These are phyloP conservation scores for Pseudogymnoascus sp. DNA, from an alignment of 2,329 filamentous ascomycete species.

Conservation along the genomic window DNA sequence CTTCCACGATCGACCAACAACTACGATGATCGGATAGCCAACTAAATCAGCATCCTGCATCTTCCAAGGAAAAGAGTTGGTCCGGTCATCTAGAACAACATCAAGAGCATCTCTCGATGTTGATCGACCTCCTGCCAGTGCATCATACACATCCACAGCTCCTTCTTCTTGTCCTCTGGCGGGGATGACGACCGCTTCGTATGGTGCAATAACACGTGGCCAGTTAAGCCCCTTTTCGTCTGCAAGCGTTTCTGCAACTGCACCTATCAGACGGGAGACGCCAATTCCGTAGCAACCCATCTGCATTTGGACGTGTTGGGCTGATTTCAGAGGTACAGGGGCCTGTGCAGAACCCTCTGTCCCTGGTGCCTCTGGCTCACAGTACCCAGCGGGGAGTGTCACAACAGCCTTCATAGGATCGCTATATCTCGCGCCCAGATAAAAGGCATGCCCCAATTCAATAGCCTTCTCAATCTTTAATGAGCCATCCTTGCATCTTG, in stretches of 20 bases:
- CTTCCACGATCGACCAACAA: slow-evolving; percentile 67
- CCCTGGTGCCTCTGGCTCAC: slow-evolving; percentile 1
- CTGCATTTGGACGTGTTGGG: slow-evolving; percentile 52
- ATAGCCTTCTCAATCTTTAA: slow-evolving; percentile 67
- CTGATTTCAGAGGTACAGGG: background rate
- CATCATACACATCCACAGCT: slow-evolving; percentile 57
- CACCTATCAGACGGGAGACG: slow-evolving; percentile 81
- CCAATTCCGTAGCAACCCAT: slow-evolving; percentile 99
- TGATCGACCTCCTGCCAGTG: slow-evolving; percentile 32
- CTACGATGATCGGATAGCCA: slow-evolving; percentile 77
- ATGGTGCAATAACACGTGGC: slow-evolving; percentile 82
- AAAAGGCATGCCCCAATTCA: slow-evolving; percentile 92
- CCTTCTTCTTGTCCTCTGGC: slow-evolving; percentile 40
- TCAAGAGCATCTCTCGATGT: slow-evolving; percentile 40
- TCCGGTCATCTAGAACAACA: slow-evolving; percentile 66
- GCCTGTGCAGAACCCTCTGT: background rate
- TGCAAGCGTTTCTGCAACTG: slow-evolving; percentile 68
- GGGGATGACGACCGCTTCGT: slow-evolving; percentile 63
- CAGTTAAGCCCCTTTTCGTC: slow-evolving; percentile 75
- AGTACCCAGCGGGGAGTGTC: slow-evolving; percentile 31
- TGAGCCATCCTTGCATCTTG: slow-evolving; percentile 56
- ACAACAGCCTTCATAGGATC: slow-evolving; percentile 62
- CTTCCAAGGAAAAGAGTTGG: slow-evolving; percentile 70
- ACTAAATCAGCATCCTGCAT: slow-evolving; percentile 82
- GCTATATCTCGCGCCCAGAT: slow-evolving; percentile 84